Base-by-base conservation (phyloP, 2,329 filamentous ascomycete genomes). In the Setomelanomma holmii region DNA sequence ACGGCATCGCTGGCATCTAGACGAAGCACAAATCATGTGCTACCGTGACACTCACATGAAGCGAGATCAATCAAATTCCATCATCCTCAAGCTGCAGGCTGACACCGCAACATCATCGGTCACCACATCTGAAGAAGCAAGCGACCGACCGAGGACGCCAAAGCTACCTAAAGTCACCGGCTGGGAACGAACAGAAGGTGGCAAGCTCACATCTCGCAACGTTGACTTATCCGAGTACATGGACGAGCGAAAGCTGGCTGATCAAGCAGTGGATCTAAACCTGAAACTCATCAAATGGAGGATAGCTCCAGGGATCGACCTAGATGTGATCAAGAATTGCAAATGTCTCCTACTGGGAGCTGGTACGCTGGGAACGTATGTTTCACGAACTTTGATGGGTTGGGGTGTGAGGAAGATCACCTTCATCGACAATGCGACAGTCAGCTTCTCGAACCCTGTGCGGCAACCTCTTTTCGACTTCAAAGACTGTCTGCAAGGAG, bases 231-330 rank as follows among this genome's bases (percentile, higher is more conserved):
- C 89, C 17, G 91, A 95, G 65, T 96, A 96, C 65, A 93, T 99
- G 89, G 93, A 99, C 69, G 93, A 95, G 5, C 80, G 84, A 27
- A 87, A 88, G 63, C 80, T 98, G 16, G 95, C 95, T 19, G 93
- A 98, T 70, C 92, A 96, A 72, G 92, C 93, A 0, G 93, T 98
- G 8, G 95, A 99, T 68, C 82, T 99, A 52, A 99, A 99, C 68
- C 81, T 98, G 54, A 98, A 98, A 76, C 83, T 99, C 51, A 99
- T 99, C 88, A 99, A 97, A 78, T 99, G 95, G 95, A 88, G 95
- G 34, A 91, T 99, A 66, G 91, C 92, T 6, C 95, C 95, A 0
- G 87, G 88, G 44, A 83, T 99, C 35, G 84, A 98, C 70, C 84
- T 99, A 8, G 92, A 97, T 23, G 84, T 85, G 23, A 93, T 98